Evolutionary conservation across 2,329 filamentous ascomycete genomes (phyloP).

Genomic region (Cryphonectria radicalis): DNA sequence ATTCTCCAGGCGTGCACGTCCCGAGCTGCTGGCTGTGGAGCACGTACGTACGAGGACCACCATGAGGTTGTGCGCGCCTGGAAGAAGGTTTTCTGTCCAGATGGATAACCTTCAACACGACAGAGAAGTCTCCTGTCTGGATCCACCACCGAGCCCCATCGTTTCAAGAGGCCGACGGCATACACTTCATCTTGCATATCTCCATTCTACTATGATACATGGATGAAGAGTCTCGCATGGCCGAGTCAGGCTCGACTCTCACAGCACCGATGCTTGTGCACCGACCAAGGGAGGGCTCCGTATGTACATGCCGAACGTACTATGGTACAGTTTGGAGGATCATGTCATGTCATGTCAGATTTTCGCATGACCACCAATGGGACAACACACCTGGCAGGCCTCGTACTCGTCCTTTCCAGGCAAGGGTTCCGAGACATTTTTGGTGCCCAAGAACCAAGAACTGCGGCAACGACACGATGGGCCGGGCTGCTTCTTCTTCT

Average conservation of each 20-base stretch:
- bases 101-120: background rate
- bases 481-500: background rate
- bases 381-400: background rate
- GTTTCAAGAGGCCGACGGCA: background rate
- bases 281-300: background rate
- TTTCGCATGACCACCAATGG: slow-evolving; percentile 6
- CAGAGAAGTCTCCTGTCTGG: background rate
- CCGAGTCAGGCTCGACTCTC: background rate
- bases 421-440: background rate
- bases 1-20: slow-evolving; percentile 1
- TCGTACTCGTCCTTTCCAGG: background rate
- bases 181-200: background rate
- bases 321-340: slow-evolving; percentile 2
- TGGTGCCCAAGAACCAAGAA: background rate
- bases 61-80: background rate
- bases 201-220: background rate
- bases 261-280: background rate
- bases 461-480: background rate
- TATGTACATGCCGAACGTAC: background rate
- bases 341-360: slow-evolving; percentile 5
- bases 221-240: background rate
- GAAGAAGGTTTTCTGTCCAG: background rate
- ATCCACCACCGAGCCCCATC: background rate
- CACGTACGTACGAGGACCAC: background rate
- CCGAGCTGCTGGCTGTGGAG: background rate